Base-by-base conservation (phyloP, 1,284 basidiomycete genomes). In the Cryptococcus amylolentus region DNA sequence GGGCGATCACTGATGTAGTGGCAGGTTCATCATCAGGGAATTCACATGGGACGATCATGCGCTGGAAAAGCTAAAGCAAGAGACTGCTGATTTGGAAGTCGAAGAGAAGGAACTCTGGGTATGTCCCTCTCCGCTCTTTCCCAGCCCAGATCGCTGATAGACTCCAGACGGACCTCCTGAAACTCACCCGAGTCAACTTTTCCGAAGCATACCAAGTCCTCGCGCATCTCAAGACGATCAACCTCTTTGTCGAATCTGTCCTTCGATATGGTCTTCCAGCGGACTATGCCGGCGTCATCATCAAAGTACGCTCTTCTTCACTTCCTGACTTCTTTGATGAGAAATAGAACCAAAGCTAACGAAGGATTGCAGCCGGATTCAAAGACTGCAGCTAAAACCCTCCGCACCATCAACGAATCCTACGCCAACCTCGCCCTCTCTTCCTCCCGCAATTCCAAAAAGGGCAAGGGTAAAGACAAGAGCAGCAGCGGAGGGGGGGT, bases 31-130 rank as follows among this genome's bases (percentile, higher is more conserved):
- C 57, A 85, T 94, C 9, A 86, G 96, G 27, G 96, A 99, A 65
- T 99, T 98, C 73, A 83, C 83, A n/a, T 98, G 84, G 77, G 91
- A 95, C 43, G 89, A 94, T 71, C 85, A 87, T 41, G 85, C 87
- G 54, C 82, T 93, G n/a, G 82, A 82, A 61, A 91, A 88, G 76
- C 90, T 95, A 72, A 82, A 83, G 63, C 83, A 89, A 71, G 94
- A 98, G 57, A 79, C 97, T 12, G 84, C 86, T 31, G 81, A 83
- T 37, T 86, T 94, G 2, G 87, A 88, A 63, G 83, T 84, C 8
- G 89, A 92, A 46, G 96, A 98, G 81, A 95, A 92, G 79, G 94
- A 99, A 73, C 86, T 98, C 53, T 98, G 96, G 96, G 93, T 94
- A 68, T 64, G 85, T 69, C 18, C 23, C n/a, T n/a, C n/a, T n/a